These are phyloP conservation scores for Alternaria tenuissima DNA, from an alignment of 2,329 filamentous ascomycete species.

Conservation along the genomic window DNA sequence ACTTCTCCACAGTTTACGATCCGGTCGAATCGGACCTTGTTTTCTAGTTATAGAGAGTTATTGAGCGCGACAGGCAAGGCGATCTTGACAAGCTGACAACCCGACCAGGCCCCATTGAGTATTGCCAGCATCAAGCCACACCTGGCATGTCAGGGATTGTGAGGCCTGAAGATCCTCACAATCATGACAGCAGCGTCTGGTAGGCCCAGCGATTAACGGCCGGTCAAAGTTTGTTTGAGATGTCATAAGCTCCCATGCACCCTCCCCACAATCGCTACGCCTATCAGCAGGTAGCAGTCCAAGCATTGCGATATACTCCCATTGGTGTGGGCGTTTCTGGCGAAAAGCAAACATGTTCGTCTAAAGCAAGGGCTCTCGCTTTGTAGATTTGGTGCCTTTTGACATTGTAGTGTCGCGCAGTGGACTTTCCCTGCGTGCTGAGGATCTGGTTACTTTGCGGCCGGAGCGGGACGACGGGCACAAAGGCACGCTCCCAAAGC, in stretches of 20 bases:
- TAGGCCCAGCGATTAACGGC: constrained; percentile 36
- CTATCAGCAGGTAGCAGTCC: constrained; percentile 39
- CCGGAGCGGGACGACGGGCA: constrained; percentile 43
- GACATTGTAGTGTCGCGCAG: constrained; percentile 1
- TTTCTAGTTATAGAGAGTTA: constrained; percentile 15
- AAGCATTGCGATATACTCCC: constrained; percentile 12
- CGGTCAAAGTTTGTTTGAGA: constrained; percentile 42
- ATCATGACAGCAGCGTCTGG: constrained; percentile 28
- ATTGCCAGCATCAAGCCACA: constrained; percentile 43
- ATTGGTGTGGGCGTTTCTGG: constrained; percentile 10
- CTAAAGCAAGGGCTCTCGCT: neutral
- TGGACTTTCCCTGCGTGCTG: constrained; percentile 15
- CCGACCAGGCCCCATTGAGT: constrained; percentile 32
- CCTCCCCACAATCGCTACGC: constrained; percentile 40
- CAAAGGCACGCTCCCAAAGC: constrained; percentile 44
- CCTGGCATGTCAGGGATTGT: constrained; percentile 33
- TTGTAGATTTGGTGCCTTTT: neutral
- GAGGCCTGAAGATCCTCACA: constrained; percentile 40
- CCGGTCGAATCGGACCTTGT: constrained; percentile 12
- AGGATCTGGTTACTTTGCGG: constrained; percentile 37
- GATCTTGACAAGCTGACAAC: constrained; percentile 21
- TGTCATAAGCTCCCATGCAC: constrained; percentile 27
- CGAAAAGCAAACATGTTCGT: constrained; percentile 7
- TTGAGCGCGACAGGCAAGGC: constrained; percentile 6
- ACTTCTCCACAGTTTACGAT: constrained; percentile 5